These are phyloP conservation scores for Pyricularia sp. DNA, from an alignment of 2,329 filamentous ascomycete species.

Conservation along the genomic window DNA sequence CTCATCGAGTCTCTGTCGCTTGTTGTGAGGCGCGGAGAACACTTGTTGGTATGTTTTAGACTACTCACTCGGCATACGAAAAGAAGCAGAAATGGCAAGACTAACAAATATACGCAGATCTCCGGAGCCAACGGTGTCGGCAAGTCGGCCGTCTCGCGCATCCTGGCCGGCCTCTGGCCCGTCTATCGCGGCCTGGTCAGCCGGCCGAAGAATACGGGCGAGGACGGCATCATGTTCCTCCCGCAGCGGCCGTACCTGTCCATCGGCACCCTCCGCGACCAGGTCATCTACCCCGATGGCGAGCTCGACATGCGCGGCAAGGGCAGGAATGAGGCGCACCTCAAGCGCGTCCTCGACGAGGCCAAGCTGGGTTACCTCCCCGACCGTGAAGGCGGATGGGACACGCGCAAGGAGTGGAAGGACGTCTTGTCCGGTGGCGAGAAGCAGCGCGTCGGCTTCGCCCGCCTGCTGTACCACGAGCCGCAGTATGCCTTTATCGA, in stretches of 20 bases:
- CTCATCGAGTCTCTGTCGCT: conserved; percentile 82
- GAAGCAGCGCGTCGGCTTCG: conserved; percentile 92
- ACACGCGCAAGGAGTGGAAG: conserved; percentile 96
- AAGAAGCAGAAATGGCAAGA: too few species aligned
- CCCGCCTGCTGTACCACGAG: conserved; percentile 86
- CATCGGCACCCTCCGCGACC: conserved; percentile 86
- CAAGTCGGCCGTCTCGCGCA: conserved; percentile 78
- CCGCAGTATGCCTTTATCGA: conserved; percentile 91
- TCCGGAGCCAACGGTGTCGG: conserved; percentile 92
- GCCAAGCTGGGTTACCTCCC: conserved; percentile 83
- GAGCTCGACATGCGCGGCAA: conserved; percentile 87
- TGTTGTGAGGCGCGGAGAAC: conserved; percentile 82
- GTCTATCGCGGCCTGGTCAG: conserved; percentile 90
- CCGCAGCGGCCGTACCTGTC: conserved; percentile 89
- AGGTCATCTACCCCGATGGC: conserved; percentile 95
- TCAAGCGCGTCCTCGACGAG: conserved; percentile 70
- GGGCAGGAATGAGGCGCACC: conserved; percentile 66
- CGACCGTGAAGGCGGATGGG: conserved; percentile 89
- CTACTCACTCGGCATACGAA: neutral
- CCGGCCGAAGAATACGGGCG: conserved; percentile 67
- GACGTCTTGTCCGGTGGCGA: conserved; percentile 95
- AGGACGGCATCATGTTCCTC: conserved; percentile 96
- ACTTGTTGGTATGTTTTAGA: conserved; percentile 54
- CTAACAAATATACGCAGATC: conserved; percentile 39
- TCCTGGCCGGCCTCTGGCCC: conserved; percentile 91